Evolutionary conservation across 495 filamentous ascomycete genomes (phyloP), one percentile per base, ranked within the genome.

Genomic region (Bombardia bombarda): DNA sequence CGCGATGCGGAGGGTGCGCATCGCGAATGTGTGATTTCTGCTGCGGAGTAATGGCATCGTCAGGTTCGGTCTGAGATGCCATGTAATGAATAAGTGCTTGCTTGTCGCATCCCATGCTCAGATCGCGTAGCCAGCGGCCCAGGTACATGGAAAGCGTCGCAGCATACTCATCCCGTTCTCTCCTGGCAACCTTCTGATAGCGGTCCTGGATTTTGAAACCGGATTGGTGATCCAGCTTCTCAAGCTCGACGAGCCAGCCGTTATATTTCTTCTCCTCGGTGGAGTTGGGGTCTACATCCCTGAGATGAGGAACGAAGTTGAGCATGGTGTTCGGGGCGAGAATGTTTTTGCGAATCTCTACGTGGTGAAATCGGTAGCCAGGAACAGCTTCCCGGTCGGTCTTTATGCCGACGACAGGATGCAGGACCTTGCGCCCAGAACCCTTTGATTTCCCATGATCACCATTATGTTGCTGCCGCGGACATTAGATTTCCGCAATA

Each of bases 311-410:
- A 4, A 70, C 63, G 42, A 69, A 73, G 25, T 59, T 69, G 30
- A 72, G 64, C 60, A 66, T 66, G 12, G 68, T 68, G 49, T 73
- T 68, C 0, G 68, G 64, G 1, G 67, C 63, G 22, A 70, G 62
- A 12, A 73, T 66, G 32, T 72, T 72, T 31, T 67, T 72, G 45
- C 46, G 58, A n/a, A 73, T 64, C 44, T 72, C 67, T n/a, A 70
- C 65, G 46, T 70, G 67, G 35, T 72, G 69, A 37, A 70, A 72
- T 19, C 61, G 45, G 42, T 73, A 73, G 7, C 50, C 42, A 16
- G 69, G 69, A 3, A 67, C 65, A 4, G 53, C 51, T 10, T 63
- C 63, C 32, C 51, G 58, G 38, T 66, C 53, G 6, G 65, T 62
- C 39, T 62, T 63, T 44, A 73, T 65, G 45, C 58, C 57, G 18